Percentiles rank a stretch among this genome's conserved stretches.
phyloP scores from a whole-genome alignment of 1,139 yeast genomes.

The Wickerhamiella infanticola region DNA sequence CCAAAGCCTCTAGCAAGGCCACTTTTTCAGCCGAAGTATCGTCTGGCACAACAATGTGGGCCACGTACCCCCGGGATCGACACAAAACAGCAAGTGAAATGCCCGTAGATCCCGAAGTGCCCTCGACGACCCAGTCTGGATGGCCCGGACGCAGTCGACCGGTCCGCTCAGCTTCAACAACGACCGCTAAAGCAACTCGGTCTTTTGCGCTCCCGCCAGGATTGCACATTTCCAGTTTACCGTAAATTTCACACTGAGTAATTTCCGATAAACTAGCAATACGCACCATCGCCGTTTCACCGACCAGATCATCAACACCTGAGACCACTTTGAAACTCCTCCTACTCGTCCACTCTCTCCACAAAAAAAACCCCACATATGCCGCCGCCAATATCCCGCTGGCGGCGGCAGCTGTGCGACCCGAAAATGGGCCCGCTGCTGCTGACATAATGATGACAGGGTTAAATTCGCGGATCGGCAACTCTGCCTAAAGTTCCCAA shows the following conservation, averaged over 20 bases:
- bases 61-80: conserved; percentile 71
- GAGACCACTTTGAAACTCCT: not conserved
- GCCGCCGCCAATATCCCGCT: not conserved
- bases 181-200: conserved; percentile 78
- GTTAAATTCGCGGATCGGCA: too few species aligned
- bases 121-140: conserved; percentile 70
- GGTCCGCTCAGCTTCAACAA: conserved; percentile 44
- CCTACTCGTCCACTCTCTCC: too few species aligned
- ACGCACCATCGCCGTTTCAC: conserved; percentile 78
- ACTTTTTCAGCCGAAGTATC: conserved; percentile 82
- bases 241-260: conserved; percentile 75
- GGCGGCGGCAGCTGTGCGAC: not conserved
- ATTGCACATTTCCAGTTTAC: conserved; percentile 70
- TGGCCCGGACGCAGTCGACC: conserved; percentile 44
- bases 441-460: too few species aligned
- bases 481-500: too few species aligned
- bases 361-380: too few species aligned
- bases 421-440: too few species aligned
- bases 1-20: conserved; percentile 50
- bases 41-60: conserved; percentile 89
- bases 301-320: conserved; percentile 54
- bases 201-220: conserved; percentile 97
- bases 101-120: conserved; percentile 94
- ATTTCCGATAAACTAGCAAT: conserved; percentile 54
- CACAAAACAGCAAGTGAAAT: conserved; percentile 82